Evolutionary conservation across 257 asterid genomes (phyloP), one percentile per base, ranked within the genome.

Genomic region (Plantago elongata): DNA sequence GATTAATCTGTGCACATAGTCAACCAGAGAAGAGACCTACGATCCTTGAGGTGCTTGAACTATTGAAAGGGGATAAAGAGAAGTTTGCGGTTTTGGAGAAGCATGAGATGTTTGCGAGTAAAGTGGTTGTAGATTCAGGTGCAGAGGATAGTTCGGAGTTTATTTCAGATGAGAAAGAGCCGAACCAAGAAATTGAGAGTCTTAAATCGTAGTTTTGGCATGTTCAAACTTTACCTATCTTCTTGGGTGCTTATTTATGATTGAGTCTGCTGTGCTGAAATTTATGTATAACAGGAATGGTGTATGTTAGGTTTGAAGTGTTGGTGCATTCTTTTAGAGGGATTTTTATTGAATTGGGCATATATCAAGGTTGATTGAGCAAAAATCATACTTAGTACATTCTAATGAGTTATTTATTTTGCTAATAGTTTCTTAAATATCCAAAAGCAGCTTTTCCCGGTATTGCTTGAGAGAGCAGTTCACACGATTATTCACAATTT

Each of bases 21-120:
- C 80, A 46, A 29, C 79, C 95, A 0, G 98, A 85, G 69, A 91
- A 86, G 84, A 78, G 98, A 72, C 96, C 95, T 7, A 82, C 84
- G 0, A 88, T 88, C 75, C 78, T 86, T 22, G 92, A 91, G 49
- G 95, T 85, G 51, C 76, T 91, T 22, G 94, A 81, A 34, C 67
- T 91, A 48, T 78, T 91, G 51, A 91, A 77, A 77, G 98, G 96
- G 38, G 83, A 80, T 38, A 81, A 57, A 65, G 96, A 84, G 71
- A 91, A 91, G 76, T 69, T 79, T 59, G 77, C 52, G 51, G 87
- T 75, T 44, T 50, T 91, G 51, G 94, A 88, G 70, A 88, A 74
- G 16, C 83, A 85, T 15, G 98, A 91, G 60, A 71, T 91, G 79
- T 91, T 91, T 74, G 72, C 74, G 71, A 64, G 49, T 60, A 50